Base-by-base conservation (phyloP, 2,329 filamentous ascomycete genomes). In the Neopestalotiopsis sp. region DNA sequence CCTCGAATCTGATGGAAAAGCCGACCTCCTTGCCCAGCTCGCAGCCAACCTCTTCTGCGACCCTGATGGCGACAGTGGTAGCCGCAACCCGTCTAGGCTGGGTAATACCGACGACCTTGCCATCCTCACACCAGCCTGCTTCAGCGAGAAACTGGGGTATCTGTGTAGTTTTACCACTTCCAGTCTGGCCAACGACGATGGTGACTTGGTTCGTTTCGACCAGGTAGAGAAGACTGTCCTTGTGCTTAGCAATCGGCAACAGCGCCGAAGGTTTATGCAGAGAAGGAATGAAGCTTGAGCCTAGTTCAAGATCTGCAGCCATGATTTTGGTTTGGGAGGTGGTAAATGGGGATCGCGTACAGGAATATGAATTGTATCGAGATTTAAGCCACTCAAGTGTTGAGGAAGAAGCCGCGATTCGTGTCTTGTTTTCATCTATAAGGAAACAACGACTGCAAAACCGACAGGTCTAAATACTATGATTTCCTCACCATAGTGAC, bases 101-200 rank as follows among this genome's bases (percentile, higher is more conserved):
- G 17, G 96, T 98, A 58, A 98, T 88, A 24, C 91, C 95, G 73
- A 99, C 92, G 61, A 92, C 80, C 77, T 95, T 97, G 24, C 93
- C 94, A 77, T 94, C 88, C 34, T 87, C 86, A 77, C 94, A 95
- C 95, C 95, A 98, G 80, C 95, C 95, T 76, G 92, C 93, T 74
- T 93, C 87, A 69, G 97, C 91, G 13, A 98, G 87, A 75, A 92
- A 98, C 74, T 98, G 95, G 1, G 96, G 96, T 58, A 98, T 91
- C 78, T 98, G 96, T 0, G 96, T 98, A 1, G 95, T 97, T 81
- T 98, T 98, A 57, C 95, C 95, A 30, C 93, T 97, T 4, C 96
- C 96, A 1, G 96, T 98, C 78, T 98, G 94, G 9, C 95, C 96
- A 67, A 98, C 90, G 13, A 98, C 90, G 65, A 98, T 94, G 0